Base-by-base conservation (phyloP, 2,329 filamentous ascomycete genomes). In the Thermomyces lanuginosus region DNA sequence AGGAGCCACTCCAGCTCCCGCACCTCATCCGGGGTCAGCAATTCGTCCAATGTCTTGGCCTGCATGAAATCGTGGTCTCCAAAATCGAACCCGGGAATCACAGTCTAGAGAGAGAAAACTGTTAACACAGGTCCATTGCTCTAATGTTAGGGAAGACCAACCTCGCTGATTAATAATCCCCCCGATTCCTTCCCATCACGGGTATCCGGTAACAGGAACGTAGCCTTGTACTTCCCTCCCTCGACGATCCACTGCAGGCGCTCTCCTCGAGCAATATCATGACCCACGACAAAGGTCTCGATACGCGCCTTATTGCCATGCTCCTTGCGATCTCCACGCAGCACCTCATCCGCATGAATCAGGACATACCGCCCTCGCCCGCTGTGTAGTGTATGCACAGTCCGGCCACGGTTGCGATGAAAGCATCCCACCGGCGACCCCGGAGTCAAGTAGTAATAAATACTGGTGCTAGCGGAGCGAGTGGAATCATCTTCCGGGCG, bases 171-270 rank as follows among this genome's bases (percentile, higher is more conserved):
- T 50, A 79, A 53, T 38, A 76, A 45, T 0, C 67, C 68, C 10
- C 55, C 57, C 19, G 51, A 55, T 19, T 47, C 52, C 14, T 37
- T 41, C 4, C 43, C 39, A 12, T 49, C 49, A 6, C 50, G 48
- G 6, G 43, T 46, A 27, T 63, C 60, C 2, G 61, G 56, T 16
- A 75, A 45, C 30, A 78, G 41, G 46, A 64, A 76, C 39, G 62
- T 72, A 7, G 64, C 66, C 50, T 78, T 79, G 44, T 64, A 79
- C 45, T 70, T 69, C 4, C 68, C 72, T 0, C 73, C 72, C 28
- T 75, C 69, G 5, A 80, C 72, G 33, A 76, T 57, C 73, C 73
- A 79, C 45, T 76, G 70, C 41, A 74, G 36, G 43, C 45, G 64
- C 55, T 79, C 74, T 1, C 72, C 73, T 0, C 42, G 48, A 3